phyloP scores from a whole-genome alignment of 2,329 filamentous ascomycete species.

The Colletotrichum higginsianum region DNA sequence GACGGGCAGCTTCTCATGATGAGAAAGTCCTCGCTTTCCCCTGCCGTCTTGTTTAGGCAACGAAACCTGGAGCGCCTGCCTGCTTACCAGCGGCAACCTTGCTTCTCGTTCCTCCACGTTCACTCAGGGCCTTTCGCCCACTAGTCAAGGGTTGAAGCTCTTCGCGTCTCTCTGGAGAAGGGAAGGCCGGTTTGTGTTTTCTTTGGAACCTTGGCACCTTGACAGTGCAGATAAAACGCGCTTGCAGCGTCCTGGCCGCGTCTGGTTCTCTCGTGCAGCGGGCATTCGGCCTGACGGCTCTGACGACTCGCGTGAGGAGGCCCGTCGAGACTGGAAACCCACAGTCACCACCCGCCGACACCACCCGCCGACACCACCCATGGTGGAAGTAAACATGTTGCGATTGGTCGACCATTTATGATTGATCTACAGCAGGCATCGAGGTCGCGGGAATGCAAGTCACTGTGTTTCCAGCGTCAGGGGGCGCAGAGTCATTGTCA shows the following conservation, averaged over 20 bases:
- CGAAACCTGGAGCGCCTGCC: too few species aligned
- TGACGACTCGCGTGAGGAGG: too few species aligned
- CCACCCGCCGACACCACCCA: background rate
- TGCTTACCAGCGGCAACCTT: background rate
- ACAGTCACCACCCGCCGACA: background rate
- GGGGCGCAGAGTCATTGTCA: background rate
- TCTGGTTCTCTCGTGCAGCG: constrained; percentile 13
- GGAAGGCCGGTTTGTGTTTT: constrained; percentile 4
- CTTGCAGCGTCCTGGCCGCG: constrained; percentile 35
- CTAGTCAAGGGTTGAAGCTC: background rate
- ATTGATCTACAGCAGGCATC: constrained; percentile 38
- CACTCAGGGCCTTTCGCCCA: background rate
- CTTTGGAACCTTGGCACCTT: constrained; percentile 32
- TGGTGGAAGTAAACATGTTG: constrained; percentile 3
- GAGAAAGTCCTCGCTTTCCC: constrained; percentile 2
- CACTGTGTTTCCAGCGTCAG: background rate
- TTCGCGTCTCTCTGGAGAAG: background rate
- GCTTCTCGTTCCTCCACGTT: background rate
- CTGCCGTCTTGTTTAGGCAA: background rate
- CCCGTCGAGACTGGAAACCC: too few species aligned
- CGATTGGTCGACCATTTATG: constrained; percentile 27
- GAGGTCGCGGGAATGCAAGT: constrained; percentile 34
- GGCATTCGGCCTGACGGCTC: constrained; percentile 1
- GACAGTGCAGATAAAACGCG: constrained; percentile 39
- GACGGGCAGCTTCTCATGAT: background rate